Evolutionary conservation across 768 basidiomycete genomes (phyloP).

Genomic region (Termitomyces sp.): DNA sequence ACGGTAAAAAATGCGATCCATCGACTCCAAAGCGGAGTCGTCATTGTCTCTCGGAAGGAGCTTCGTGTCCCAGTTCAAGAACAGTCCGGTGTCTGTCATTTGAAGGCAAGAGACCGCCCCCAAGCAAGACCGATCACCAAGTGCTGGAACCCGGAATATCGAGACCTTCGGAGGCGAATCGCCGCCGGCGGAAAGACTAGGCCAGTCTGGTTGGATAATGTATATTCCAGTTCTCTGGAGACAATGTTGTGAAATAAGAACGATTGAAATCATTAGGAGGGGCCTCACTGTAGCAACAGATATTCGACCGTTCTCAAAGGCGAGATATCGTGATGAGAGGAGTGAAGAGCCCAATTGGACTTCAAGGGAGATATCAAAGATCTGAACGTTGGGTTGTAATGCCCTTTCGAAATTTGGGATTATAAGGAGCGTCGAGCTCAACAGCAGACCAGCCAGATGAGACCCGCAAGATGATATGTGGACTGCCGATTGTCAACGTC

Average conservation of each 20-base stretch:
- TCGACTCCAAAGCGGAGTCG: background rate
- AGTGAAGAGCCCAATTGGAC: conserved; percentile 34
- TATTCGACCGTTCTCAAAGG: conserved; percentile 39
- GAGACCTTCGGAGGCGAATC: conserved; percentile 12
- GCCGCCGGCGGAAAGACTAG: background rate
- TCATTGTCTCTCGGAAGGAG: background rate
- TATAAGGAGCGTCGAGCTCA: conserved; percentile 34
- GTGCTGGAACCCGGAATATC: conserved; percentile 23
- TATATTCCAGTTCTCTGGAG: conserved; percentile 25
- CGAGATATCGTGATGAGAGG: conserved; percentile 40
- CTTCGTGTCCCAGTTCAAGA: conserved; percentile 36
- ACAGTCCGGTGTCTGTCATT: conserved; percentile 48
- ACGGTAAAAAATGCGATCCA: conserved; percentile 8
- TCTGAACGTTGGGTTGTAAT: conserved; percentile 17
- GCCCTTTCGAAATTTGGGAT: conserved; percentile 36
- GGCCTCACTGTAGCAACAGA: conserved; percentile 42
- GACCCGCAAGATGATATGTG: conserved; percentile 44
- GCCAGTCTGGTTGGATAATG: conserved; percentile 23
- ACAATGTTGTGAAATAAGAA: background rate
- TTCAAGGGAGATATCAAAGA: conserved; percentile 30
- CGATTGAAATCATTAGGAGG: background rate
- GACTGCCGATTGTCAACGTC: conserved; percentile 13
- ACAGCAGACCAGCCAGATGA: conserved; percentile 36
- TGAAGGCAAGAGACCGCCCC: conserved; percentile 43
- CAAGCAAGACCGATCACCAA: conserved; percentile 23